A percentile compares a stretch with the other conserved stretches of the same genome.
Evolutionary conservation across 1,139 yeast genomes (phyloP).

Genomic region (Hyphopichia fennica): DNA sequence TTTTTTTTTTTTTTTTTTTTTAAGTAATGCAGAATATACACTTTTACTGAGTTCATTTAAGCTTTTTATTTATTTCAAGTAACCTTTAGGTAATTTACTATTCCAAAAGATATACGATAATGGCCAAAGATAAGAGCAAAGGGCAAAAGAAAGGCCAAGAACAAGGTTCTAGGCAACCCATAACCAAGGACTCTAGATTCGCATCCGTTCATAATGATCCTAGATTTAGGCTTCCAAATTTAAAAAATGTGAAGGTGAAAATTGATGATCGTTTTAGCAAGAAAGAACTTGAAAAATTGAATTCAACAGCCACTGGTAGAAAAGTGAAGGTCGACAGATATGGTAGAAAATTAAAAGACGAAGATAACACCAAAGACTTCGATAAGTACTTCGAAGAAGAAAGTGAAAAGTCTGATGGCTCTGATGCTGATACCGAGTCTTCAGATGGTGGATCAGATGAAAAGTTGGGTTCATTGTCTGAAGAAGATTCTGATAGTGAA

Average conservation of each 20-base stretch:
- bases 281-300: constrained; percentile 63
- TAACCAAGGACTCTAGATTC: constrained; percentile 72
- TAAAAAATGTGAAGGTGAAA: constrained; percentile 69
- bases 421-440: constrained; percentile 22
- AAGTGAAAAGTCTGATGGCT: constrained; percentile 17
- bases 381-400: constrained; percentile 67
- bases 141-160: constrained; percentile 9
- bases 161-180: constrained; percentile 21
- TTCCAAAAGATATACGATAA: not conserved
- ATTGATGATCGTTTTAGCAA: constrained; percentile 85
- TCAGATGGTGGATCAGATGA: constrained; percentile 13
- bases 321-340: constrained; percentile 77
- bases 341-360: constrained; percentile 67
- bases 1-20: not conserved
- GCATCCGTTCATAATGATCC: constrained; percentile 84
- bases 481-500: constrained; percentile 26
- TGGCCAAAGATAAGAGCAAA: constrained; percentile 3
- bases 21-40: not conserved
- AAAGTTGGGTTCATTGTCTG: too few species aligned
- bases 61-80: not conserved
- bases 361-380: constrained; percentile 42
- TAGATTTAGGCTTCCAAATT: constrained; percentile 73
- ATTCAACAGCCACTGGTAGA: constrained; percentile 45
- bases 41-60: too few species aligned
- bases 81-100: not conserved